Conservation (phyloP, 371 early-diverging fungal species). For the Mucor irregularis region DNA sequence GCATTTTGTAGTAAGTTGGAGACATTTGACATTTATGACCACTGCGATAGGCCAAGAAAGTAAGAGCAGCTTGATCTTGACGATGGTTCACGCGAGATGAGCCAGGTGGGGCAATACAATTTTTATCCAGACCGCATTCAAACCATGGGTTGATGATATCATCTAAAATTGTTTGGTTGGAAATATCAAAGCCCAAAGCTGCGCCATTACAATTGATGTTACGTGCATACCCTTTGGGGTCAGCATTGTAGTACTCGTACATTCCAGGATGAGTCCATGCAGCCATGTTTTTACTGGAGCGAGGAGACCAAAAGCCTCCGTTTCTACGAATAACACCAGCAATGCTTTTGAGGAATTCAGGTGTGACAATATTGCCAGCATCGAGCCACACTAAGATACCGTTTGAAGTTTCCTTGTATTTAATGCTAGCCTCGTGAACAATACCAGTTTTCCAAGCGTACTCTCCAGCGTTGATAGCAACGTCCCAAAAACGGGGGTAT, state of each 20-base stretch:
- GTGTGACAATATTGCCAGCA: constrained; percentile 48
- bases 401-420: constrained; percentile 20
- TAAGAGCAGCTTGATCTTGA: constrained; percentile 60
- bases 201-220: constrained; percentile 61
- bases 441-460: constrained; percentile 64
- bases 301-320: constrained; percentile 54
- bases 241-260: constrained; percentile 44
- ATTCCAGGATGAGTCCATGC: constrained; percentile 56
- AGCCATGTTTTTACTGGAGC: constrained; percentile 35
- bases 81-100: constrained; percentile 56
- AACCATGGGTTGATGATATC: constrained; percentile 52
- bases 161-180: constrained; percentile 36
- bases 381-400: constrained; percentile 58
- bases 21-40: constrained; percentile 20
- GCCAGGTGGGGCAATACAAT: constrained; percentile 59
- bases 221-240: constrained; percentile 30
- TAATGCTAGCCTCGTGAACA: constrained; percentile 45
- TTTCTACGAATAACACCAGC: constrained; percentile 33
- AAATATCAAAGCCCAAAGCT: constrained; percentile 51
- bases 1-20: constrained; percentile 17
- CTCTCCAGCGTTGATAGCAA: constrained; percentile 48
- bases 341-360: constrained; percentile 44
- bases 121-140: constrained; percentile 47
- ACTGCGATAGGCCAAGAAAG: constrained; percentile 43
- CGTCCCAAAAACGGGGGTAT: constrained; percentile 58